Evolutionary conservation across 306 rosid species (phyloP).

Genomic region (Quercus berberidifolia): DNA sequence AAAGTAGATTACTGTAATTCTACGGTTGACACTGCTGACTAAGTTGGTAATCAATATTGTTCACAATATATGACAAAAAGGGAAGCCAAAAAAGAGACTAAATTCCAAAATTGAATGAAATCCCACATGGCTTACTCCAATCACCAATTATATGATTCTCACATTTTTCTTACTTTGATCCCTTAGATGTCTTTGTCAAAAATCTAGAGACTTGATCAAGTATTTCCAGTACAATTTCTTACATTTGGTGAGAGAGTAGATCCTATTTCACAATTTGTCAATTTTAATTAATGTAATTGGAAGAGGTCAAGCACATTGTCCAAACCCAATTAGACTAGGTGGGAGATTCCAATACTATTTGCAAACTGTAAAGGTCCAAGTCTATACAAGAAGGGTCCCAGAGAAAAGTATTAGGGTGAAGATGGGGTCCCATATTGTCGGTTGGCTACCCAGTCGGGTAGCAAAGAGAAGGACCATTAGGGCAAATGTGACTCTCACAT

Average conservation of each 20-base stretch:
- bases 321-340: neutral
- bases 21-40: neutral
- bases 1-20: neutral
- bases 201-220: neutral
- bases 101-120: neutral
- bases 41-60: neutral
- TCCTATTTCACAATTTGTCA: no score
- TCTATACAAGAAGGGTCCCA: slow-evolving; percentile 26
- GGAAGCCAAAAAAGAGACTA: neutral
- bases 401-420: neutral
- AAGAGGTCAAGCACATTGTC: no score
- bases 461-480: slow-evolving; percentile 54
- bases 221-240: neutral
- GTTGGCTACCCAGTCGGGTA: slow-evolving; percentile 53
- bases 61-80: neutral
- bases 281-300: no score
- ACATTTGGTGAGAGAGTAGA: neutral
- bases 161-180: neutral
- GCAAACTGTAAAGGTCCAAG: slow-evolving; percentile 15
- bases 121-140: neutral
- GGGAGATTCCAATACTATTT: neutral
- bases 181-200: neutral
- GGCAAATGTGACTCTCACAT: slow-evolving; percentile 22
- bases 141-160: neutral
- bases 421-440: slow-evolving; percentile 57